A percentile compares a stretch with the other conserved stretches of the same genome.
Evolutionary conservation across 1,284 basidiomycete species (phyloP).

Genomic region (Porogramme epimiltina): DNA sequence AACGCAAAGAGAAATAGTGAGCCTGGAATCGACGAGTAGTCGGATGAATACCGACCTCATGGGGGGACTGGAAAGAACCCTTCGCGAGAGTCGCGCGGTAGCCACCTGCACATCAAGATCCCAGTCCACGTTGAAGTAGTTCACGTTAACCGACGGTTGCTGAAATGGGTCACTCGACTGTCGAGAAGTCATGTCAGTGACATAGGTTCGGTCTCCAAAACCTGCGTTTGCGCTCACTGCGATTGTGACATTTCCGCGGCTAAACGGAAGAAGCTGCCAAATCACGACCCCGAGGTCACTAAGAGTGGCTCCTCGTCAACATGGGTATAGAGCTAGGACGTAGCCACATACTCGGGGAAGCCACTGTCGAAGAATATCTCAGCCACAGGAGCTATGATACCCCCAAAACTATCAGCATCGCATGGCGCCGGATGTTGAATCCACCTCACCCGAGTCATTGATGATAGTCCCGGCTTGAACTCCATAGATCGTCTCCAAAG

Average conservation of each 20-base stretch:
- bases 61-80: constrained; percentile 45
- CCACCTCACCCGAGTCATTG: constrained; percentile 42
- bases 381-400: constrained; percentile 44
- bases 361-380: constrained; percentile 32
- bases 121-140: constrained; percentile 49
- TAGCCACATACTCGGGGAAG: not conserved
- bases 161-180: constrained; percentile 48
- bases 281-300: constrained; percentile 45
- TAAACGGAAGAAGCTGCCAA: constrained; percentile 59
- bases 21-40: not conserved
- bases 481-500: constrained; percentile 42
- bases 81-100: constrained; percentile 46
- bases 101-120: constrained; percentile 54
- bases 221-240: constrained; percentile 29
- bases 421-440: not conserved
- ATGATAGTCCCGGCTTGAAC: constrained; percentile 46
- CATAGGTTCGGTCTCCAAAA: not conserved
- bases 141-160: constrained; percentile 46
- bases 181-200: not conserved
- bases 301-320: not conserved
- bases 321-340: not conserved
- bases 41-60: constrained; percentile 8
- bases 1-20: not conserved
- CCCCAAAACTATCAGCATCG: not conserved
- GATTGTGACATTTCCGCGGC: constrained; percentile 51